phyloP scores from a whole-genome alignment of 257 asterid species.

The Salvia miltiorrhiza region DNA sequence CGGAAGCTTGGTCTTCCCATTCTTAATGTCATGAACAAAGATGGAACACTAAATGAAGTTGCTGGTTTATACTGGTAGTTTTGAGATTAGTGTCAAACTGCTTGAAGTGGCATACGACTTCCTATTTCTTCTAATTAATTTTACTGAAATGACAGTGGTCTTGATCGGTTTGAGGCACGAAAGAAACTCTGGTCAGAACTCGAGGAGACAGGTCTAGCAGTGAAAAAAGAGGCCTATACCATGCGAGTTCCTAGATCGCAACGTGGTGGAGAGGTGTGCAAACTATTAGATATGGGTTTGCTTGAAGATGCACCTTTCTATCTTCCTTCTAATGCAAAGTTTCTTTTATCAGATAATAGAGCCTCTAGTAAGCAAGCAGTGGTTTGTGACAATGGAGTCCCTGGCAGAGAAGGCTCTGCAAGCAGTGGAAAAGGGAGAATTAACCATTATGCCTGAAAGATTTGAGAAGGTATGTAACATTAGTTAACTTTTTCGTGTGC shows the following conservation, averaged over 20 bases:
- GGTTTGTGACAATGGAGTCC: conserved; percentile 98
- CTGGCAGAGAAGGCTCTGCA: conserved; percentile 91
- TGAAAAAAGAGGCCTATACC: conserved; percentile 80
- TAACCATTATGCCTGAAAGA: conserved; percentile 89
- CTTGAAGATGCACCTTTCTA: conserved; percentile 12
- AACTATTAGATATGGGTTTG: conserved; percentile 18
- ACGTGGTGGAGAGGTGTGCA: conserved; percentile 97
- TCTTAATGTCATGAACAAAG: conserved; percentile 97
- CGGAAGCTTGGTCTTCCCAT: conserved; percentile 98
- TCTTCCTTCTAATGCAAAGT: conserved; percentile 24
- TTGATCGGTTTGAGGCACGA: conserved; percentile 99
- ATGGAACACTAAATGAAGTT: conserved; percentile 91
- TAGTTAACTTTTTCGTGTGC: conserved; percentile 3
- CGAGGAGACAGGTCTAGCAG: conserved; percentile 90
- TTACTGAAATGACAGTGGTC: conserved; percentile 60
- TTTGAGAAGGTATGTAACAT: conserved; percentile 73
- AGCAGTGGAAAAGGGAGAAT: conserved; percentile 84
- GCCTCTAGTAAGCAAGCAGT: conserved; percentile 97
- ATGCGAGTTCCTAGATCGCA: conserved; percentile 96
- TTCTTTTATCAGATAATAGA: conserved; percentile 67
- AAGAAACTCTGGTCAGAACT: conserved; percentile 93
- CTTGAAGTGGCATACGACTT: background rate
- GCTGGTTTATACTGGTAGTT: conserved; percentile 84
- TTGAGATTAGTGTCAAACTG: conserved; percentile 22
- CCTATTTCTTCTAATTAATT: conserved; percentile 26